Evolutionary conservation across 208 protist species (phyloP).

Genomic region (Acanthamoeba divionensis): DNA sequence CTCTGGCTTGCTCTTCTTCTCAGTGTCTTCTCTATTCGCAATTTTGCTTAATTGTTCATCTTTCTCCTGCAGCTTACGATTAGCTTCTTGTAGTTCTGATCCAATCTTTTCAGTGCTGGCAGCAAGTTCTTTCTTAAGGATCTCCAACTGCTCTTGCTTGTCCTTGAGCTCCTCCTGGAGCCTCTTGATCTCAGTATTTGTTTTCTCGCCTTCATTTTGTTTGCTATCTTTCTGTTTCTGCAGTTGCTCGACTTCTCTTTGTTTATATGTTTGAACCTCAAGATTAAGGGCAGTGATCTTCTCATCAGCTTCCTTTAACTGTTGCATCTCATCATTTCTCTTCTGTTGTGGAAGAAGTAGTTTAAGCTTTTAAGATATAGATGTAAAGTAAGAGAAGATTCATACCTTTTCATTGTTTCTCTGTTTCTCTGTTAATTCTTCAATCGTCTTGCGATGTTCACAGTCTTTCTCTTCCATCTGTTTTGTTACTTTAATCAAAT

Average conservation of each 20-base stretch:
- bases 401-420: no score
- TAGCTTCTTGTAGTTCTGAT: neutral
- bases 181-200: neutral
- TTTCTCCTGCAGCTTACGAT: no score
- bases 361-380: no score
- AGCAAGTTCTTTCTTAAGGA: neutral
- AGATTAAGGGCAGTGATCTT: neutral
- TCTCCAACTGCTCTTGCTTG: neutral
- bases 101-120: neutral
- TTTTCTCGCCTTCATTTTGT: neutral
- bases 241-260: neutral
- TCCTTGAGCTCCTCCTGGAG: conserved; percentile 35
- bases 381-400: no score
- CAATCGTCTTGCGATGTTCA: neutral
- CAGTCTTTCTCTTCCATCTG: neutral
- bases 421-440: neutral
- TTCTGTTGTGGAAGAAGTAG: no score
- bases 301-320: no score
- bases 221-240: neutral
- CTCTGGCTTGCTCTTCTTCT: neutral
- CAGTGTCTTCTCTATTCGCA: neutral
- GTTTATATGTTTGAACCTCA: neutral
- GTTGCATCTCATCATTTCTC: no score
- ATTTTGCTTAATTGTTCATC: neutral
- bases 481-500: neutral